phyloP scores from a whole-genome alignment of 371 early-diverging fungal species.

The Haplosporangium sp. region DNA sequence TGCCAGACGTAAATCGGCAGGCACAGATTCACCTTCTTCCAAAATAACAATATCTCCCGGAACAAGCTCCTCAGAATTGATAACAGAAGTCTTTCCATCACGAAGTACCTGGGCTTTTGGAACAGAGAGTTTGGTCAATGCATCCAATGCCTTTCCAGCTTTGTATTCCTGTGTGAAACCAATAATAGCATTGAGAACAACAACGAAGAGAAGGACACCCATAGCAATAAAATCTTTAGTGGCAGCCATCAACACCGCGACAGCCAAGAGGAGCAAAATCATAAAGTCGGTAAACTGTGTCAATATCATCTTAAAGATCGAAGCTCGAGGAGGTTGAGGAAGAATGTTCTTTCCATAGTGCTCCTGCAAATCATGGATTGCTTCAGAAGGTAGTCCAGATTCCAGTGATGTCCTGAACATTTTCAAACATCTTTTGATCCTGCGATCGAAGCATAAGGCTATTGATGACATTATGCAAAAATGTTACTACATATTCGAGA shows the following conservation, averaged over 20 bases:
- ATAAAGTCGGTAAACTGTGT: constrained; percentile 93
- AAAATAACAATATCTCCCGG: constrained; percentile 80
- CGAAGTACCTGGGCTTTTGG: constrained; percentile 78
- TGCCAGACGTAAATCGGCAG: constrained; percentile 78
- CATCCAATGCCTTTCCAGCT: constrained; percentile 72
- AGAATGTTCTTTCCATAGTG: constrained; percentile 91
- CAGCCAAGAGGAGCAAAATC: constrained; percentile 85
- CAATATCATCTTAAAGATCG: constrained; percentile 83
- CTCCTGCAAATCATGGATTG: constrained; percentile 67
- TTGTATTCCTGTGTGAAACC: constrained; percentile 78
- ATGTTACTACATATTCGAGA: not conserved
- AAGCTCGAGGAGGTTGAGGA: constrained; percentile 80
- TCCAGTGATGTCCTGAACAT: constrained; percentile 87
- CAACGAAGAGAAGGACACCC: constrained; percentile 74
- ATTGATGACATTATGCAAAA: not conserved
- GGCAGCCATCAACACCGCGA: constrained; percentile 82
- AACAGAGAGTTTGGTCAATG: constrained; percentile 68
- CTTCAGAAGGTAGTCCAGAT: constrained; percentile 71
- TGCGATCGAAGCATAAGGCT: constrained; percentile 91
- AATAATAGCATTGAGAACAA: constrained; percentile 76
- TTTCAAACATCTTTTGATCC: constrained; percentile 73
- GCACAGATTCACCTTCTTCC: constrained; percentile 75
- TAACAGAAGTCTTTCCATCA: constrained; percentile 63
- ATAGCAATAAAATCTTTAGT: constrained; percentile 78
- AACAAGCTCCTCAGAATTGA: constrained; percentile 69